phyloP scores from a whole-genome alignment of 768 basidiomycete species.

The Chalciporus chontae region DNA sequence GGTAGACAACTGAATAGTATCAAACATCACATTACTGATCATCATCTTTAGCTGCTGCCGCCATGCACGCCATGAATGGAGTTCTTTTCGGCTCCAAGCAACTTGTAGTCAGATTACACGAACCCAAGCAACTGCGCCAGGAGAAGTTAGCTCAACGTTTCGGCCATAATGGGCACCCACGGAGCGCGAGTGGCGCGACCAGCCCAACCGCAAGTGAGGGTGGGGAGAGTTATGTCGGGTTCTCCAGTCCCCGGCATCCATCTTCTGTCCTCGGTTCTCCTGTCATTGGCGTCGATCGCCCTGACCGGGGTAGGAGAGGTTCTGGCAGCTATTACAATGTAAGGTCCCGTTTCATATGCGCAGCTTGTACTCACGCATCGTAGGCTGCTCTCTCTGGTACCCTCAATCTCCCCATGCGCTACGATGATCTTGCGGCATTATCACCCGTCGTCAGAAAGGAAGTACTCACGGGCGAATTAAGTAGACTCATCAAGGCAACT shows the following conservation, averaged over 20 bases:
- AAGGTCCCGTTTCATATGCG: conserved; percentile 17
- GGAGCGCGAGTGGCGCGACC: conserved; percentile 78
- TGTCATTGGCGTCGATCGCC: conserved; percentile 50
- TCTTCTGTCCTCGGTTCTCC: conserved; percentile 54
- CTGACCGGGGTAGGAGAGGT: conserved; percentile 67
- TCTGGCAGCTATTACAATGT: conserved; percentile 89
- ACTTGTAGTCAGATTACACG: conserved; percentile 83
- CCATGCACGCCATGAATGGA: conserved; percentile 83
- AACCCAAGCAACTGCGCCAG: conserved; percentile 88
- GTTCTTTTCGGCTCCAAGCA: conserved; percentile 65
- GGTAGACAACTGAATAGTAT: conserved; percentile 38
- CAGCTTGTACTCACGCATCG: not conserved
- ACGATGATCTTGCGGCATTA: conserved; percentile 76
- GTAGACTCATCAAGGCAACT: conserved; percentile 62
- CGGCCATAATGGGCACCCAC: conserved; percentile 73
- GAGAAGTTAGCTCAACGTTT: conserved; percentile 86
- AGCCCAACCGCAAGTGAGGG: conserved; percentile 81
- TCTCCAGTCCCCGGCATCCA: conserved; percentile 67
- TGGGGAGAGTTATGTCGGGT: conserved; percentile 70
- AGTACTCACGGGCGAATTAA: conserved; percentile 79
- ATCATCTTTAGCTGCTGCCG: conserved; percentile 52
- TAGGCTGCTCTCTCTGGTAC: conserved; percentile 82
- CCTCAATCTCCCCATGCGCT: conserved; percentile 79
- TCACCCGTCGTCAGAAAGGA: conserved; percentile 88
- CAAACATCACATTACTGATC: conserved; percentile 1